Base-by-base conservation (phyloP, 768 basidiomycete genomes). In the Pisolithus microcarpus region DNA sequence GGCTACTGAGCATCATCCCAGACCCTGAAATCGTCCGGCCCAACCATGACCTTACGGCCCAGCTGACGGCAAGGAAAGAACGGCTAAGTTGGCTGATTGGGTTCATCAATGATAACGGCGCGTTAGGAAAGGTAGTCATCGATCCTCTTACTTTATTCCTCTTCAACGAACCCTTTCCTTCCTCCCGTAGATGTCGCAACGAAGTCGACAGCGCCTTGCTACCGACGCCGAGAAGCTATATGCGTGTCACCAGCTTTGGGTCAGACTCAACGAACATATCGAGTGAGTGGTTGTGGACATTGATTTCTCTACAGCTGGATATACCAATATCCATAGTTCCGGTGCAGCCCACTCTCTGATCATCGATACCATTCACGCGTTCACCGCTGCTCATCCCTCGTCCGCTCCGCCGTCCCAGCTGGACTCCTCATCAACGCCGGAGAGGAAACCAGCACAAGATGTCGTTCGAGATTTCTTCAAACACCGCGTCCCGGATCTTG, bases 71-170 rank as follows among this genome's bases (percentile, higher is more conserved):
- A 38, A 79, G 90, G 26, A 85, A 85, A 60, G 82, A 85, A 49
- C 73, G 89, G 36, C 70, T 94, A 26, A 82, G 80, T 49, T 91
- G 88, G 76, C 74, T 97, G n/a, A 88, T 95, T 57, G 77, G 76
- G 23, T 95, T 92, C 64, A 87, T 96, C 60, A 88, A 91, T 42
- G 84, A 89, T 48, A 95, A 95, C 64, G 84, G 79, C 0, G 84
- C 85, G 5, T 71, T 94, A 34, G 72, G 71, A 37, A 91, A 88
- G 75, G 91, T 87, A 30, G 56, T 69, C 51, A 19, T 28, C 24
- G 10, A 18, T 52, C 10, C 19, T 31, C 23, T 19, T 11, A 10
- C 24, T 23, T 15, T 9, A 9, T 31, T 5, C 18, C 5, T 19
- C 37, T 7, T 18, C 60, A 23, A 65, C 30, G 30, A 34, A 26